Base-by-base conservation (phyloP, 257 asterid species). In the Nicotiana otophora region DNA sequence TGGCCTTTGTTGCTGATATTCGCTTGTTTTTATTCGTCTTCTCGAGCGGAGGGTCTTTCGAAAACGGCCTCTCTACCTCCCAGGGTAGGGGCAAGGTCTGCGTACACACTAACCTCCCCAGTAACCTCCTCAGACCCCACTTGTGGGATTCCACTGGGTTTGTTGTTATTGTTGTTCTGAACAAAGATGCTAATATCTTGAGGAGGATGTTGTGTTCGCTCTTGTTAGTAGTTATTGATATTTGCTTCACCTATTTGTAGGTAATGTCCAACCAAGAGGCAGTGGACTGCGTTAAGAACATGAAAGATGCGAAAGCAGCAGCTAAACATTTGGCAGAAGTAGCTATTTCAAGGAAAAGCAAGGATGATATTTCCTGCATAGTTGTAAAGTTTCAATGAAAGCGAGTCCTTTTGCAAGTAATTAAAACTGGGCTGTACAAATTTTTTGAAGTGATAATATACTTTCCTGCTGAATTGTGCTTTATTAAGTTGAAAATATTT, bases 241-340 rank as follows among this genome's bases (percentile, higher is more conserved):
- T 75, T 75, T 28, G 17, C 64, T 53, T 8, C 33, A n/a, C 48
- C 9, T 75, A 5, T 83, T 68, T 58, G 17, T n/a, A 95, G 99
- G 99, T 96, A 23, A 89, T 96, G 92, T 84, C 98, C 31, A 96
- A 96, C 85, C 96, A 96, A 84, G 98, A 96, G 80, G 99, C 98
- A 2, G 96, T 91, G 23, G 97, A 94, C 20, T 82, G 89, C 39
- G 88, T 93, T 72, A 92, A 83, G 88, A 79, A 83, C 87, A 87
- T 90, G 3, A 93, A 91, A 84, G 98, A 93, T 85, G 82, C 96
- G 1, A 88, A 85, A n/a, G 83, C 88, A 33, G 98, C 98, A 7
- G 98, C 99, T 19, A 94, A 91, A 88, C 96, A 78, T 82, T 85
- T 96, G 39, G 78, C 88, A 15, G 89, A 87, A 1, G 91, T 91